Percentiles rank a stretch among this genome's conserved stretches.
phyloP scores from a whole-genome alignment of 805 yeast genomes.

The Candida succiphila region DNA sequence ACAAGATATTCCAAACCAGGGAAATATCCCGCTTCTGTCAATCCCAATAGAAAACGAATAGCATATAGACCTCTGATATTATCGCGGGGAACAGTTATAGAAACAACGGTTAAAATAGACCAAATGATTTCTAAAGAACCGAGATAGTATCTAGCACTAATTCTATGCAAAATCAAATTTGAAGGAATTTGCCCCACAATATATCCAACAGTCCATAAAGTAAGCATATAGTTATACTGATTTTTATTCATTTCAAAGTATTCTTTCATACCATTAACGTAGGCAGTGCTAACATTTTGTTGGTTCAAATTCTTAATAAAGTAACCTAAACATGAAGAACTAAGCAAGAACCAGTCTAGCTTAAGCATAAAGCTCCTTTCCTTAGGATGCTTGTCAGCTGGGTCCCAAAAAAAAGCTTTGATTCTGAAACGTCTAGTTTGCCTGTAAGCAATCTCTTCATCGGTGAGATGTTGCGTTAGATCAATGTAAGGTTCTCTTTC shows the following conservation, averaged over 20 bases:
- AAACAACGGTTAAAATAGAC: slow-evolving; percentile 30
- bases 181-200: slow-evolving; percentile 43
- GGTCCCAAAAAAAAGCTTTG: slow-evolving; percentile 17
- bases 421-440: background rate
- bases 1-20: slow-evolving; percentile 37
- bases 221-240: slow-evolving; percentile 33
- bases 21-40: slow-evolving; percentile 38
- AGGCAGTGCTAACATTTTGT: slow-evolving; percentile 52
- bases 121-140: slow-evolving; percentile 34
- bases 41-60: slow-evolving; percentile 30
- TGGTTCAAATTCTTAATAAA: slow-evolving; percentile 60
- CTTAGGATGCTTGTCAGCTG: slow-evolving; percentile 23
- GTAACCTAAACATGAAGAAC: slow-evolving; percentile 43
- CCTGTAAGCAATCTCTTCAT: background rate
- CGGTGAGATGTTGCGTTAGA: background rate
- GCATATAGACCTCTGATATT: slow-evolving; percentile 20
- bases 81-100: slow-evolving; percentile 18
- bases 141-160: slow-evolving; percentile 33
- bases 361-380: slow-evolving; percentile 33
- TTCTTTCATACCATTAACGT: slow-evolving; percentile 53
- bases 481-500: background rate
- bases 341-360: slow-evolving; percentile 40
- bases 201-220: slow-evolving; percentile 42
- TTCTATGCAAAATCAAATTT: slow-evolving; percentile 28
- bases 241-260: slow-evolving; percentile 43